Evolutionary conservation across 2,329 filamentous ascomycete genomes (phyloP).

Genomic region (Hymenoscyphus repandus): DNA sequence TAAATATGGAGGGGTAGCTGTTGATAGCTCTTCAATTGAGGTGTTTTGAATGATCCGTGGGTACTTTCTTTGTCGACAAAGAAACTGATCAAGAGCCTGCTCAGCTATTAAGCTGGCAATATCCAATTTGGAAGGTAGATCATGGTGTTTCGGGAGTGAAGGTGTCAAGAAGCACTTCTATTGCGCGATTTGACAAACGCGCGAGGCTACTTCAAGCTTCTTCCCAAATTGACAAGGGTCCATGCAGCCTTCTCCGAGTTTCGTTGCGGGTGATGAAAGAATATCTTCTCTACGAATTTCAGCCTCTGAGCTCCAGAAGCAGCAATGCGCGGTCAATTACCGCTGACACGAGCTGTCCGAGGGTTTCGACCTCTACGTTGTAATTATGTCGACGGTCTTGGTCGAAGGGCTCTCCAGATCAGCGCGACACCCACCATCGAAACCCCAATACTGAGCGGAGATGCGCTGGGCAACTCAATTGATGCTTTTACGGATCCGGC

Average conservation of each 20-base stretch:
- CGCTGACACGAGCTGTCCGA: slow-evolving; percentile 22
- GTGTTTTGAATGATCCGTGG: not conserved
- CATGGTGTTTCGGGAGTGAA: not conserved
- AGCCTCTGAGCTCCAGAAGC: slow-evolving; percentile 14
- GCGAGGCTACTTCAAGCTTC: slow-evolving; percentile 3
- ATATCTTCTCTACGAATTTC: slow-evolving; percentile 5
- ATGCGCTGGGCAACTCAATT: slow-evolving; percentile 50
- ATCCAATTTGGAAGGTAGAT: no score
- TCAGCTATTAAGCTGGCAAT: no score
- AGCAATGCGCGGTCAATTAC: slow-evolving; percentile 29
- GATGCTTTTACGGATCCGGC: slow-evolving; percentile 33
- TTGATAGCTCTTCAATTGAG: slow-evolving; percentile 1
- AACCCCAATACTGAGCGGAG: slow-evolving; percentile 43
- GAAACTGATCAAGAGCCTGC: no score
- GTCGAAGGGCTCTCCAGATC: slow-evolving; percentile 57
- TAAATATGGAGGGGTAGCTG: slow-evolving; percentile 23
- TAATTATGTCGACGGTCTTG: slow-evolving; percentile 11
- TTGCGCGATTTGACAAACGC: slow-evolving; percentile 18
- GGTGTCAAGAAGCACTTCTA: slow-evolving; percentile 14
- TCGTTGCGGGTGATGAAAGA: not conserved
- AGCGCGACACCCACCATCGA: slow-evolving; percentile 55
- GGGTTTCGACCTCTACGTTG: slow-evolving; percentile 23
- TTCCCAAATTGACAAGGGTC: slow-evolving; percentile 1
- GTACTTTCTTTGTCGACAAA: no score
- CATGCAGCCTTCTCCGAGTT: not conserved